Evolutionary conservation across 2,329 filamentous ascomycete species (phyloP), one percentile per base, ranked within the genome.

Genomic region (Penicillium sp.): DNA sequence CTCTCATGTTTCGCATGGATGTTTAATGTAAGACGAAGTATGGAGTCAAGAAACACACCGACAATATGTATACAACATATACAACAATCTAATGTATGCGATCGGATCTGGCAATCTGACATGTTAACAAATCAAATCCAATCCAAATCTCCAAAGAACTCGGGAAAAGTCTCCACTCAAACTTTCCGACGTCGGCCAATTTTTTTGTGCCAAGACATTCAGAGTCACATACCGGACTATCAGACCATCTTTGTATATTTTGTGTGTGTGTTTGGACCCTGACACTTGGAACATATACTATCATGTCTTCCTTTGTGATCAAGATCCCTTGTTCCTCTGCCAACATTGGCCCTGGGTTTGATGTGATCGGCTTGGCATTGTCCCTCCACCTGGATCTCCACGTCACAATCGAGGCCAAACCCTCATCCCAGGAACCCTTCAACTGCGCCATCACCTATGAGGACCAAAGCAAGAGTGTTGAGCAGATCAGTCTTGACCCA

Each of bases 261-360:
- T 21, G 33, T 31, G 33, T 31, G 19, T 22, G 32, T 26, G n/a
- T n/a, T 29, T 26, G 13, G 22, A 26, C 28, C 21, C 31, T 35
- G 15, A 42, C 32, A 31, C 32, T 24, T 24, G 37, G 12, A 19
- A 15, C 8, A 29, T 29, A 38, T 24, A 33, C 32, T 35, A 57
- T 57, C 53, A 44, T 52, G 54, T 57, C 59, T 44, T 81, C 80
- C 48, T 84, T 86, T 70, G 74, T 78, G 60, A 87, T 89, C 76
- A 82, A 79, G 72, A 88, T 88, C 54, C 91, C 91, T 57, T 94
- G 88, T 75, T 97, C 91, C 53, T 96, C 90, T 54, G 91, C 91
- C 73, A 97, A 97, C 76, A 96, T 97, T 66, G 91, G 88, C 60
- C 91, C 91, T 43, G 91, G 91, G 52, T 98, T 97, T 77, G 91